Base-by-base conservation (phyloP, 2,329 filamentous ascomycete species). In the Madurella fahalii region DNA sequence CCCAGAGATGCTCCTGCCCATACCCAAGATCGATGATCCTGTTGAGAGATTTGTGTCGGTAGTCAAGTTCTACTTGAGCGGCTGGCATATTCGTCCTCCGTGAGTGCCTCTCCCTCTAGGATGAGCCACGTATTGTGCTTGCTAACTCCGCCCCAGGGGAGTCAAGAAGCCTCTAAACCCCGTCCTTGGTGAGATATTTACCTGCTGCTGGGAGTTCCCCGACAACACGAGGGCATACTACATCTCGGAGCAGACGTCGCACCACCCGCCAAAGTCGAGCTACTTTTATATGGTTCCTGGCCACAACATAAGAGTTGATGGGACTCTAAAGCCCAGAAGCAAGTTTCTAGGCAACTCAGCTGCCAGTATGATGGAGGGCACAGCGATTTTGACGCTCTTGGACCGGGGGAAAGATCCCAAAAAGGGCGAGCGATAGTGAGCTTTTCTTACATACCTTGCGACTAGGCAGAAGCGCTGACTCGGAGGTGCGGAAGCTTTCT, bases 161-260 rank as follows among this genome's bases (percentile, higher is more conserved):
- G 94, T 99, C 65, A 99, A 99, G 79, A 99, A 99, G 70, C 94
- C 94, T 42, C 77, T 99, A 59, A 99, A 99, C 70, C 94, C 94
- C 1, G 93, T 99, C 58, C 83, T 99, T 17, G 94, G 94, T 68
- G 94, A 99, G 74, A 87, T 88, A 44, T 97, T 92, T 69, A 93
- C 90, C 50, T 92, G 93, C 71, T 96, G 94, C 72, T 99, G 94
- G 94, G 89, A 96, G 63, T 86, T 95, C 59, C 82, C 86, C 13
- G 88, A 95, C 71, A 78, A 85, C 16, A 95, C 90, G 32, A 85
- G 83, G 62, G 93, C 89, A 59, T 99, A 96, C 75, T 99, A 99
- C 74, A 90, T 99, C 63, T 85, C 93, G 46, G 94, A 99, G 73
- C 94, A 99, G 72, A 99, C 94, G 1, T 97, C 92, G 30, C 94